These are phyloP conservation scores for Cucurbita ficifolia DNA, from an alignment of 306 rosid genomes.

Conservation along the genomic window DNA sequence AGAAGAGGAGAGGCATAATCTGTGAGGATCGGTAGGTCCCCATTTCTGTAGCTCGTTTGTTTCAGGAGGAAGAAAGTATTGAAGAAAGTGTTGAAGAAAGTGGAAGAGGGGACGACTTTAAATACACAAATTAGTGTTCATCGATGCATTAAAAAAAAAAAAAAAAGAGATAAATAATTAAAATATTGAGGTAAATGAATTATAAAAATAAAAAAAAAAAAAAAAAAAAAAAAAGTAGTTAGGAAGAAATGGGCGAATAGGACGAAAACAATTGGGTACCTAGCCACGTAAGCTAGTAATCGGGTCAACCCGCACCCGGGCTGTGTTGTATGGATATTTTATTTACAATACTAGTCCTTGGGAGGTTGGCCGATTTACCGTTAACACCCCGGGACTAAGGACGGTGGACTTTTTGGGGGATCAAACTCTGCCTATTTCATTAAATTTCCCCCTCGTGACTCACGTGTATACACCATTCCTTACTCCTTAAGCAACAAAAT, in stretches of 20 bases:
- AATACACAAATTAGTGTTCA: conserved; percentile 6
- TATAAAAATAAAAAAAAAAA: neutral
- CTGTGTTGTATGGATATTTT: neutral
- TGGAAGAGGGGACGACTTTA: conserved; percentile 14
- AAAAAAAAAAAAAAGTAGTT: neutral
- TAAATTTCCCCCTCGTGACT: neutral
- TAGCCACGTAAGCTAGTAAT: neutral
- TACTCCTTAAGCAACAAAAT: neutral
- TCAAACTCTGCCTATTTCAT: too few species aligned
- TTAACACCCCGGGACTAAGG: neutral
- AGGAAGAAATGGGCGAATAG: neutral
- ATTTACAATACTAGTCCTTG: neutral
- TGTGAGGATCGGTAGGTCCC: conserved; percentile 21
- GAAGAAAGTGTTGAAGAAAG: conserved; percentile 2
- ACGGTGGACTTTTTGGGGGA: neutral
- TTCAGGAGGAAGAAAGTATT: neutral
- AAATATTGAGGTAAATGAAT: neutral
- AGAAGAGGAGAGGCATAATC: conserved; percentile 18
- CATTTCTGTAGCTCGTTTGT: conserved; percentile 17
- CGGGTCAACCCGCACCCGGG: neutral
- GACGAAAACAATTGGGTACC: neutral
- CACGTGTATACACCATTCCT: neutral
- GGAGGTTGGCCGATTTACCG: neutral
- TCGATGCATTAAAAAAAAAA: neutral
- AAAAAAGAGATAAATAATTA: neutral